Evolutionary conservation across 192 early-diverging fungal genomes (phyloP).

Genomic region (Gaertneriomyces sp.): DNA sequence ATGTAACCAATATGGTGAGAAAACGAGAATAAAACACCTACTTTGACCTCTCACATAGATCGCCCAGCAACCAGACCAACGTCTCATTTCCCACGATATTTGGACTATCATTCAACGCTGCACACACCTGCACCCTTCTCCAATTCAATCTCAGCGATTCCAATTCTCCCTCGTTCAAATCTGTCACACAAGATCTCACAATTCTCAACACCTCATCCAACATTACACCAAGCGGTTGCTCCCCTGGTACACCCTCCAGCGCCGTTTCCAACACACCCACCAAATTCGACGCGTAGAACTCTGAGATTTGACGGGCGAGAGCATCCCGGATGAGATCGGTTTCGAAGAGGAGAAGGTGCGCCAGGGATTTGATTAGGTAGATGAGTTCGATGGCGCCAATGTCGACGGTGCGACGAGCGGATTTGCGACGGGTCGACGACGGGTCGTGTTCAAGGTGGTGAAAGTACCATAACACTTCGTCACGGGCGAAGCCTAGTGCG

Average conservation of each 20-base stretch:
- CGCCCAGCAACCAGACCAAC: conserved; percentile 22
- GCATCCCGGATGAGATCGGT: conserved; percentile 10
- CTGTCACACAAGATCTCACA: conserved; percentile 17
- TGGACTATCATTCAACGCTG: conserved; percentile 12
- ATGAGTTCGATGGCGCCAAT: conserved; percentile 30
- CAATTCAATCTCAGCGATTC: conserved; percentile 31
- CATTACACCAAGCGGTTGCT: conserved; percentile 15
- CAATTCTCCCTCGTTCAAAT: conserved; percentile 15
- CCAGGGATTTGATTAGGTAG: conserved; percentile 24
- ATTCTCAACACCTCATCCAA: conserved; percentile 12
- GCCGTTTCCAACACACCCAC: conserved; percentile 18
- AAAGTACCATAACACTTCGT: conserved; percentile 41
- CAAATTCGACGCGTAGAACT: conserved; percentile 24
- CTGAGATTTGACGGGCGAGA: conserved; percentile 18
- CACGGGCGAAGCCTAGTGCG: conserved; percentile 25
- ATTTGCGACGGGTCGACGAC: conserved; percentile 15
- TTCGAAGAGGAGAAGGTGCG: too few species aligned
- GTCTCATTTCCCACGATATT: conserved; percentile 9
- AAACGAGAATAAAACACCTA: conserved; percentile 4
- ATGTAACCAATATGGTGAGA: background rate
- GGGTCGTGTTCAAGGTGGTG: conserved; percentile 31
- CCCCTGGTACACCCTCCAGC: conserved; percentile 4
- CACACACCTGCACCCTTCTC: conserved; percentile 28
- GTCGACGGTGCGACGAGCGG: conserved; percentile 21
- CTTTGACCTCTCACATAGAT: conserved; percentile 24